Evolutionary conservation across 768 basidiomycete species (phyloP).

Genomic region (Xanthoconium stramineum): DNA sequence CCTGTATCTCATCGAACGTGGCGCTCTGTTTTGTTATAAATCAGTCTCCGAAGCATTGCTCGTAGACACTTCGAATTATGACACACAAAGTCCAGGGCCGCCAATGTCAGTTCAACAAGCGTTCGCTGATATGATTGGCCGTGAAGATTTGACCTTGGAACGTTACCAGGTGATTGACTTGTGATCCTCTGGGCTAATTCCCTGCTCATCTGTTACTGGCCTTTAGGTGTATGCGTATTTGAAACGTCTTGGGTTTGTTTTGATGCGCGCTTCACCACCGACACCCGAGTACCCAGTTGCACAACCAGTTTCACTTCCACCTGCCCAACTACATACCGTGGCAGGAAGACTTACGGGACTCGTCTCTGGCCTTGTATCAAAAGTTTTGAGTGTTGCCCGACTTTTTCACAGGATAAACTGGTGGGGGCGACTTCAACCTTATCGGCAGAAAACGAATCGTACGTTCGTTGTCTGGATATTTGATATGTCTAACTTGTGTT

Average conservation of each 20-base stretch:
- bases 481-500: not conserved
- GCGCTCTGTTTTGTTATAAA: constrained; percentile 83
- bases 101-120: constrained; percentile 94
- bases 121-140: constrained; percentile 80
- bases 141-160: constrained; percentile 74
- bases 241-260: constrained; percentile 85
- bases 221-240: constrained; percentile 87
- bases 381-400: not conserved
- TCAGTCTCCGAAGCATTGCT: constrained; percentile 32
- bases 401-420: constrained; percentile 38
- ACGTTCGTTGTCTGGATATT: constrained; percentile 16
- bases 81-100: constrained; percentile 48
- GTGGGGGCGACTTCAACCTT: constrained; percentile 61
- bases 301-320: constrained; percentile 26
- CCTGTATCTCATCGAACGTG: constrained; percentile 89
- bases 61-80: constrained; percentile 12
- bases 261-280: constrained; percentile 72
- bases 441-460: constrained; percentile 57
- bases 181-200: constrained; percentile 5
- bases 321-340: constrained; percentile 4
- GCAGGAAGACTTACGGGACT: constrained; percentile 4
- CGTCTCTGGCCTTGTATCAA: constrained; percentile 13
- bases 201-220: not conserved
- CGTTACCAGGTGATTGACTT: constrained; percentile 68
- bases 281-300: constrained; percentile 51